Evolutionary conservation across 2,329 filamentous ascomycete genomes (phyloP), one percentile per base, ranked within the genome.

Genomic region (Calonectria pseudoreteaudii): DNA sequence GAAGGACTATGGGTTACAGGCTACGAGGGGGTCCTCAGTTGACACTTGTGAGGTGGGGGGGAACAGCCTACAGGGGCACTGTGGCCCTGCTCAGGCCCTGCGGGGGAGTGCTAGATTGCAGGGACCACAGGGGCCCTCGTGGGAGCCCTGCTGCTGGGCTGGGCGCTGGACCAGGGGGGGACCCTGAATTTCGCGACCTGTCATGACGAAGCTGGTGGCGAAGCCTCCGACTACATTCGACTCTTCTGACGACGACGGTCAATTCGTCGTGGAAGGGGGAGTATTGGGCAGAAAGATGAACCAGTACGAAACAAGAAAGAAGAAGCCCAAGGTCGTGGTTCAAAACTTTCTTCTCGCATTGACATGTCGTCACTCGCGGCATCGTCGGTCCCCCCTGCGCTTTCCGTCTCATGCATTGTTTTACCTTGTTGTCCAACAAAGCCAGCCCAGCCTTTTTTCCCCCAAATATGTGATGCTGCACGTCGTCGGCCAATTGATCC

Each of bases 121-220:
- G 70, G 65, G 65, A 36, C 20, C 36, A 52, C 64, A 64, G 56
- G 70, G 70, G 44, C 23, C 65, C 65, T 68, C 70, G 66, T 72
- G 70, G 70, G 36, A 65, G 66, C 65, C 66, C 56, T 72, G 70
- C 70, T 52, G 28, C 26, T 28, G n/a, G 34, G 31, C 5, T 41
- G 58, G 60, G 36, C 56, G 36, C 26, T 28, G 47, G 64, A 23
- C 26, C 23, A 53, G 64, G 36, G 66, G 68, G 36, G 52, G 30
- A 36, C 70, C 56, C 62, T 62, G 52, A 62, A 58, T 31, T 30
- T 36, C 16, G 26, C 18, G 23, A 68, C 26, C 23, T 58, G 66
- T 68, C 66, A 50, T 68, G 52, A 50, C 28, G 13, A 36, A 20
- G 26, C 4, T 53, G 3, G 50, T 53, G 50, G 26, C 41, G 41